Conservation (phyloP, 2,329 filamentous ascomycete species). For the Trichoderma gracile region DNA sequence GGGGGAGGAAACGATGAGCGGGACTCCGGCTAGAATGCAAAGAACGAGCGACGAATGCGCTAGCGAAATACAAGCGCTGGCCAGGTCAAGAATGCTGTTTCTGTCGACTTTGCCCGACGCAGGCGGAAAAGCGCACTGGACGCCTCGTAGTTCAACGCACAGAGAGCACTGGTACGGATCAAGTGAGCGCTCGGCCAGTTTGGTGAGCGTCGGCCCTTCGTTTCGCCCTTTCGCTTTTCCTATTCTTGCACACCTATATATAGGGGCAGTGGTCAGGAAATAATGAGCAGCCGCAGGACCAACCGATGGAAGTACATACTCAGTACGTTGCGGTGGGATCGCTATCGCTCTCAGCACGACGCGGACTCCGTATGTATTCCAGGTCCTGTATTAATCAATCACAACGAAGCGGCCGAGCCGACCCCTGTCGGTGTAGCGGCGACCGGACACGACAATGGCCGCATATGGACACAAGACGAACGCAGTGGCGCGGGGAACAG, state of each 20-base stretch:
- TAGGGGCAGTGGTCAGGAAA: background rate
- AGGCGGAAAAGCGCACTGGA: constrained; percentile 16
- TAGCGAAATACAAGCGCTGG: constrained; percentile 5
- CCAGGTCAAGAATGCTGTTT: constrained; percentile 15
- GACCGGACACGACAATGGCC: constrained; percentile 7
- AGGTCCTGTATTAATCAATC: background rate
- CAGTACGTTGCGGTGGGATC: background rate
- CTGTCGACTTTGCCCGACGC: constrained; percentile 18
- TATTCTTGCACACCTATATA: background rate
- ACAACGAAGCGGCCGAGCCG: background rate
- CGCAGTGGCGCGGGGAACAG: constrained; percentile 17
- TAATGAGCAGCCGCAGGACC: constrained; percentile 12
- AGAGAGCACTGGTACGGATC: background rate
- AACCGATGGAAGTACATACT: background rate
- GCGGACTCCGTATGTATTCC: constrained; percentile 7
- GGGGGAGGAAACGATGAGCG: constrained; percentile 21
- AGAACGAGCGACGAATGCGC: constrained; percentile 24
- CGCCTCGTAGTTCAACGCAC: background rate
- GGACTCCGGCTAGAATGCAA: constrained; percentile 24
- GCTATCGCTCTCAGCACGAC: background rate
- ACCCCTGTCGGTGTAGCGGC: constrained; percentile 16
- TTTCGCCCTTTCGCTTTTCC: background rate
- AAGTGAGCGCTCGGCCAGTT: constrained; percentile 4
- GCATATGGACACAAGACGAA: constrained; percentile 10
- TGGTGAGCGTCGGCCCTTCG: background rate